These are phyloP conservation scores for Monilinia fructicola DNA, from an alignment of 2,329 filamentous ascomycete species.

Conservation along the genomic window DNA sequence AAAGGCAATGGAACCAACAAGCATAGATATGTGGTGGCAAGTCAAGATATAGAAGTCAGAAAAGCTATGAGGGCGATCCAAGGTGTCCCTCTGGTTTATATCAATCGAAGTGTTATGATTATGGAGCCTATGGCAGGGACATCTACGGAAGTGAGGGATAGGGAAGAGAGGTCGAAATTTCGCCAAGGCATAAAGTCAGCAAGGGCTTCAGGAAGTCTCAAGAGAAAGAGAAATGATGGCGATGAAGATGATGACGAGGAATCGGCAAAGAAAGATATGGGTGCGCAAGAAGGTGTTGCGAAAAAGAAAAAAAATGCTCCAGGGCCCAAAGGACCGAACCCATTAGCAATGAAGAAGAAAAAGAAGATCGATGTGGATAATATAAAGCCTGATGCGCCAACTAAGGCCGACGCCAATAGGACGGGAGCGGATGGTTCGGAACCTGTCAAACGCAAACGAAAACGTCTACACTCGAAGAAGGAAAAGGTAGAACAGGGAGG, in stretches of 20 bases:
- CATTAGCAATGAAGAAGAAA: slow-evolving; percentile 71
- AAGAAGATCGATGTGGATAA: slow-evolving; percentile 42
- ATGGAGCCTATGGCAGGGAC: slow-evolving; percentile 73
- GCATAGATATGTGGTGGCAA: slow-evolving; percentile 75
- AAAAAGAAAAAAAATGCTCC: slow-evolving; percentile 57
- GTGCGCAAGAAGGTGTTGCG: slow-evolving; percentile 33
- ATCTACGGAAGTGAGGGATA: slow-evolving; percentile 61
- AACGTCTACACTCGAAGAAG: slow-evolving; percentile 39
- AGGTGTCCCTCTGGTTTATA: slow-evolving; percentile 76
- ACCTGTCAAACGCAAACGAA: slow-evolving; percentile 43
- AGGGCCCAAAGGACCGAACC: slow-evolving; percentile 69
- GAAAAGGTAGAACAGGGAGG: slow-evolving; percentile 21
- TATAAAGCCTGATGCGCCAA: slow-evolving; percentile 30
- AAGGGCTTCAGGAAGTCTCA: slow-evolving; percentile 42
- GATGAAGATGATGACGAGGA: slow-evolving; percentile 38
- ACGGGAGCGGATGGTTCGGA: slow-evolving; percentile 30
- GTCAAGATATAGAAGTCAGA: slow-evolving; percentile 66
- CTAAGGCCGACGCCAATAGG: slow-evolving; percentile 33
- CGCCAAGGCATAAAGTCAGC: slow-evolving; percentile 63
- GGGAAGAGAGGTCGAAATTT: slow-evolving; percentile 74
- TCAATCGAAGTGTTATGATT: slow-evolving; percentile 76
- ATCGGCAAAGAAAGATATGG: slow-evolving; percentile 26
- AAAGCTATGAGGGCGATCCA: slow-evolving; percentile 63
- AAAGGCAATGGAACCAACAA: slow-evolving; percentile 72
- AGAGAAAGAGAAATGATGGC: slow-evolving; percentile 42